A percentile compares a stretch with the other conserved stretches of the same genome.
These are phyloP conservation scores for Globisporangium nodosum DNA, from an alignment of 352 stramenopile species.

Conservation along the genomic window DNA sequence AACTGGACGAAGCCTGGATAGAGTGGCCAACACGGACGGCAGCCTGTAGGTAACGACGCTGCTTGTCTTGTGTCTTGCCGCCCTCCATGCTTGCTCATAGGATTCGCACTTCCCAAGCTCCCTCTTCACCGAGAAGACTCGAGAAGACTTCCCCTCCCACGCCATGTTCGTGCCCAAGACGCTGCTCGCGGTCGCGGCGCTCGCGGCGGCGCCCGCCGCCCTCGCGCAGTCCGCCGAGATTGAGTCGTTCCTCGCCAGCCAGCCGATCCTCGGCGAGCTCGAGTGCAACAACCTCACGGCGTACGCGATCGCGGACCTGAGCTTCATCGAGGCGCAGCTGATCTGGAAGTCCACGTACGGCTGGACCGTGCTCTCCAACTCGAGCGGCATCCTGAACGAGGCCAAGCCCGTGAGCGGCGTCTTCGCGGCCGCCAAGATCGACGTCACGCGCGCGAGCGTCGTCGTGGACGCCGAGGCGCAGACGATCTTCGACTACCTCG, in stretches of 20 bases:
- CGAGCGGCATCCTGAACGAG: constrained; percentile 24
- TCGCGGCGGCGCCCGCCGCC: constrained; percentile 2
- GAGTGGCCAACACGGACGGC: no score
- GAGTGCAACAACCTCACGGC: constrained; percentile 15
- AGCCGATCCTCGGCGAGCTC: constrained; percentile 22
- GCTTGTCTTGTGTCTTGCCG: background rate
- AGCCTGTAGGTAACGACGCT: no score
- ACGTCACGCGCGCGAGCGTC: constrained; percentile 19
- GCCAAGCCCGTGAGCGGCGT: constrained; percentile 23
- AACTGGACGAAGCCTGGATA: no score
- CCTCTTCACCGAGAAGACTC: constrained; percentile 1
- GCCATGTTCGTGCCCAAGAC: constrained; percentile 21
- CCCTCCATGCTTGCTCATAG: background rate
- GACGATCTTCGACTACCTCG: constrained; percentile 28
- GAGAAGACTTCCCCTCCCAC: background rate
- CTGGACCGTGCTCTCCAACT: constrained; percentile 24
- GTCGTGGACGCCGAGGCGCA: constrained; percentile 22
- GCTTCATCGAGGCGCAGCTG: constrained; percentile 20
- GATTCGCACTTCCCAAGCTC: background rate
- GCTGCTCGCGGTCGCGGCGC: constrained; percentile 10
- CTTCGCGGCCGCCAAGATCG: constrained; percentile 18
- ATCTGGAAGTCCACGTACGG: constrained; percentile 20
- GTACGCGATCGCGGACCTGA: constrained; percentile 16
- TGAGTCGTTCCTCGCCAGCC: background rate
- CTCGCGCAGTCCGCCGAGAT: constrained; percentile 1